These are phyloP conservation scores for Mollisia scopiformis DNA, from an alignment of 2,329 filamentous ascomycete species.

Conservation along the genomic window DNA sequence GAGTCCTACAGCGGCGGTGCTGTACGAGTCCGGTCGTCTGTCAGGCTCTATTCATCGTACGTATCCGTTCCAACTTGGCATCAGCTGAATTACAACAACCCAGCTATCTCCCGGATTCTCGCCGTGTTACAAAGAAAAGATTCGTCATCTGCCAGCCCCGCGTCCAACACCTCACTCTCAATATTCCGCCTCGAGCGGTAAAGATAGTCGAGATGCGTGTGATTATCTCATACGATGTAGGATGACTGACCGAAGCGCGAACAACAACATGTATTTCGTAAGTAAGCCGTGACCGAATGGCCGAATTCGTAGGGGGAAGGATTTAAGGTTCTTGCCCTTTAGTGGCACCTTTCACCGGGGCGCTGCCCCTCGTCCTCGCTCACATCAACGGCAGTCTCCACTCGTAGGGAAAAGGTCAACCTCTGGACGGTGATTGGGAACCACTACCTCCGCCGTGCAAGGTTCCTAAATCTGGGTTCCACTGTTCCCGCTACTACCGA, in stretches of 20 bases:
- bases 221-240: background rate
- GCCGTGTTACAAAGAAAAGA: background rate
- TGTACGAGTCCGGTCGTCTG: too few relatives aligned
- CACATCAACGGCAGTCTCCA: background rate
- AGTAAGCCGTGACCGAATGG: background rate
- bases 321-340: background rate
- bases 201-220: background rate
- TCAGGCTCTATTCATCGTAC: background rate
- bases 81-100: background rate
- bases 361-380: too few relatives aligned
- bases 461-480: background rate
- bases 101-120: too few relatives aligned
- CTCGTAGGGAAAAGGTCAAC: background rate
- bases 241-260: background rate
- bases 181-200: background rate
- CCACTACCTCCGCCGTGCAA: background rate
- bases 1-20: too few relatives aligned
- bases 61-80: background rate
- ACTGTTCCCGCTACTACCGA: background rate
- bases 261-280: too few relatives aligned
- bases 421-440: background rate
- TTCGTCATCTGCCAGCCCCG: background rate
- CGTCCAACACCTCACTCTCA: background rate
- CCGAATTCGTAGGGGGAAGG: background rate
- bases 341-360: too few relatives aligned